Evolutionary conservation across 345 rosid genomes (phyloP).

Genomic region (Aurinia saxatilis): DNA sequence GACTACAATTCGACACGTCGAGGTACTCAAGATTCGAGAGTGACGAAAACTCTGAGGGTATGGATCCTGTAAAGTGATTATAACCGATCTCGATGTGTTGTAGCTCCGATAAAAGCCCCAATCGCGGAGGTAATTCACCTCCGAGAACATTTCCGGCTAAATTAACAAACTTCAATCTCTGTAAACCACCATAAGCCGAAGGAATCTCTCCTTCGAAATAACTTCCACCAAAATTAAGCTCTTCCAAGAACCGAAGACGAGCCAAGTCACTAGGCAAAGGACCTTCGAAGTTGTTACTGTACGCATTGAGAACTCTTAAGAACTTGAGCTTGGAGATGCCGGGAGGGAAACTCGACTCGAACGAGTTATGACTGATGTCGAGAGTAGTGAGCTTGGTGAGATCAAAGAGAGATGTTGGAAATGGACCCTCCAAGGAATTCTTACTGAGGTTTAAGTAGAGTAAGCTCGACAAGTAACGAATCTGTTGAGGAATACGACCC

Average conservation of each 20-base stretch:
- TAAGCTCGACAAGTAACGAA: constrained; percentile 51
- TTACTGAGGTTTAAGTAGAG: constrained; percentile 64
- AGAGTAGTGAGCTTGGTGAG: constrained; percentile 49
- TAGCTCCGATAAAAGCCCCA: constrained; percentile 54
- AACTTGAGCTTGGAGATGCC: constrained; percentile 75
- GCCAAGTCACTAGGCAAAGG: constrained; percentile 49
- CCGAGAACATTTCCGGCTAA: constrained; percentile 65
- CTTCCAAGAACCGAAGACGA: constrained; percentile 51
- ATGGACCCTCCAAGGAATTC: constrained; percentile 52
- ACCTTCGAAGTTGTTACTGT: constrained; percentile 75
- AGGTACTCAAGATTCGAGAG: constrained; percentile 56
- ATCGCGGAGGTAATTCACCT: constrained; percentile 56
- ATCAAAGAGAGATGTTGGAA: constrained; percentile 52
- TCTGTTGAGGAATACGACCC: constrained; percentile 54
- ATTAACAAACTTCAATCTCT: constrained; percentile 42
- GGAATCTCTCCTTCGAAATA: constrained; percentile 84
- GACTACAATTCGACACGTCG: constrained; percentile 54
- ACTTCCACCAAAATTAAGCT: constrained; percentile 93
- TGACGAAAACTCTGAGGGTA: constrained; percentile 51
- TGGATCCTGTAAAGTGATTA: constrained; percentile 45
- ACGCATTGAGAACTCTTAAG: constrained; percentile 58
- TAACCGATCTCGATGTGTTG: constrained; percentile 82
- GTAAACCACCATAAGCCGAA: constrained; percentile 45
- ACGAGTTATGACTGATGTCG: constrained; percentile 79
- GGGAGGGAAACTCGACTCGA: constrained; percentile 61